These are phyloP conservation scores for Pelargonium nanum DNA, from an alignment of 345 rosid species.

Conservation along the genomic window DNA sequence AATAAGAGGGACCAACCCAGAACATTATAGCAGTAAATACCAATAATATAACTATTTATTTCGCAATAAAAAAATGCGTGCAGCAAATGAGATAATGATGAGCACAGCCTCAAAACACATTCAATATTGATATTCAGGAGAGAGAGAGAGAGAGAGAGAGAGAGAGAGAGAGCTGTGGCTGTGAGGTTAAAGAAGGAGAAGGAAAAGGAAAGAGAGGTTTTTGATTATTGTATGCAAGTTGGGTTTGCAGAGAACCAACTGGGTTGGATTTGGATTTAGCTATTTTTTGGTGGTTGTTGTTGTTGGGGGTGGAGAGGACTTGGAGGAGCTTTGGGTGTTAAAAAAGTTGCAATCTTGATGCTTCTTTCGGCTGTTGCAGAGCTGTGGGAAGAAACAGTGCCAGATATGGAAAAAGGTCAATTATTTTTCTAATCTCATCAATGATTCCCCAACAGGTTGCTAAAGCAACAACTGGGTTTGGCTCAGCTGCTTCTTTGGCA, in stretches of 20 bases:
- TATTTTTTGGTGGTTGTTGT: too few species aligned
- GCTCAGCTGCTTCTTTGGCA: constrained; percentile 32
- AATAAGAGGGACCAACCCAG: neutral
- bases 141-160: constrained; percentile 20
- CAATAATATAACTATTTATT: constrained; percentile 14
- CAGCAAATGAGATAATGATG: constrained; percentile 61
- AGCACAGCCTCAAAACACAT: constrained; percentile 50
- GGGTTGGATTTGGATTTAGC: constrained; percentile 31
- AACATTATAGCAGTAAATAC: constrained; percentile 3
- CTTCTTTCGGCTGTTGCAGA: constrained; percentile 22
- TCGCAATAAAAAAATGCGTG: neutral
- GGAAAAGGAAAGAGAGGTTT: neutral
- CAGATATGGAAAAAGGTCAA: constrained; percentile 23
- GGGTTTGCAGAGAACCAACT: constrained; percentile 25
- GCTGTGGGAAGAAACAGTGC: constrained; percentile 7
- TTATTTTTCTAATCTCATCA: constrained; percentile 32
- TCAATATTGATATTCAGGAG: constrained; percentile 23
- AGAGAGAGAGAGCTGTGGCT: too few species aligned
- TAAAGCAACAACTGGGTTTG: constrained; percentile 29
- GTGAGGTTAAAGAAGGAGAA: neutral
- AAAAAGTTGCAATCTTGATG: constrained; percentile 30
- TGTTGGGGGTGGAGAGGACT: too few species aligned
- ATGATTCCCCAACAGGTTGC: constrained; percentile 36
- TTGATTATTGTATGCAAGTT: neutral
- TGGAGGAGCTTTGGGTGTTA: neutral